Evolutionary conservation across 2,329 filamentous ascomycete species (phyloP).

Genomic region (Cladorrhinum sp.): DNA sequence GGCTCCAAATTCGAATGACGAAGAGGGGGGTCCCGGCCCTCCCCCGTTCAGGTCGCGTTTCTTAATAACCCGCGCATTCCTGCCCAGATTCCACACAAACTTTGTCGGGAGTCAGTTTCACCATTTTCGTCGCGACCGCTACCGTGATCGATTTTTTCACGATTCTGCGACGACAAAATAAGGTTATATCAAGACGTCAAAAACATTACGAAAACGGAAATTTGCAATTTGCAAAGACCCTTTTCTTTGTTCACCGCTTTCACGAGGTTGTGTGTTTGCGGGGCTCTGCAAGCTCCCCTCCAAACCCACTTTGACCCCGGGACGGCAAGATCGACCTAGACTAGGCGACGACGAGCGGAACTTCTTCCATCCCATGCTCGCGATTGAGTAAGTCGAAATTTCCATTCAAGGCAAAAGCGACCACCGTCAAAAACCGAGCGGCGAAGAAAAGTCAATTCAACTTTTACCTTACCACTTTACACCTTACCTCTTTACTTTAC

Average conservation of each 20-base stretch:
- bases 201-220: neutral
- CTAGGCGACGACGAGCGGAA: too few relatives aligned
- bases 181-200: neutral
- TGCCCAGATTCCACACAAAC: slow-evolving; percentile 14
- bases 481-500: neutral
- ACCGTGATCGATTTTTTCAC: neutral
- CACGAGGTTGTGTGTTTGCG: neutral
- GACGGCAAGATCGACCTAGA: slow-evolving; percentile 14
- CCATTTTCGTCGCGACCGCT: neutral
- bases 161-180: neutral
- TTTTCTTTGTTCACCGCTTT: neutral
- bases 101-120: neutral
- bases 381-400: slow-evolving; percentile 26
- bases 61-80: slow-evolving; percentile 21
- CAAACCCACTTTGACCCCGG: slow-evolving; percentile 1
- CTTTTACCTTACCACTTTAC: neutral
- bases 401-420: neutral
- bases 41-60: slow-evolving; percentile 21
- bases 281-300: neutral
- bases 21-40: slow-evolving; percentile 18
- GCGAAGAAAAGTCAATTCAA: slow-evolving; percentile 4
- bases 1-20: neutral
- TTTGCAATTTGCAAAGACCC: neutral
- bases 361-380: slow-evolving; percentile 25
- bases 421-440: neutral